Conservation (phyloP, 306 rosid genomes). For the Malus sieversii region DNA sequence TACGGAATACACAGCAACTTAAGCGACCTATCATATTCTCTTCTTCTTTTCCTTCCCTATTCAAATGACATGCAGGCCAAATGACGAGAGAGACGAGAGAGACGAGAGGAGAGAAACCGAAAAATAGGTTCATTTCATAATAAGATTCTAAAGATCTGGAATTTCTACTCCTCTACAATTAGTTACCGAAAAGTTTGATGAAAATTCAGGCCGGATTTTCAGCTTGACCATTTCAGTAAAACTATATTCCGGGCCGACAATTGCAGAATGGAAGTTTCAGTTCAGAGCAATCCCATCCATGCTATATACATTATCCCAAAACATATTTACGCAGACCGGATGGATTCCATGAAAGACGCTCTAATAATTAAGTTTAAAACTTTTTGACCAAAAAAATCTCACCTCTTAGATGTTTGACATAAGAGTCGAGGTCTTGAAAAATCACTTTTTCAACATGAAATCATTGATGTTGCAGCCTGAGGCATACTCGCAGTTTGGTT, state of each 20-base stretch:
- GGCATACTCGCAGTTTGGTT: constrained; percentile 1
- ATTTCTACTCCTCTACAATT: background rate
- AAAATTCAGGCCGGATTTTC: background rate
- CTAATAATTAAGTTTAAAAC: constrained; percentile 7
- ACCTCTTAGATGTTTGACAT: constrained; percentile 9
- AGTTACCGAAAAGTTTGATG: background rate
- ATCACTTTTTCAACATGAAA: constrained; percentile 15
- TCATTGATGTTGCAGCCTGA: constrained; percentile 24
- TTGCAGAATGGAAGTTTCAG: background rate
- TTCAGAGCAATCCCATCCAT: constrained; percentile 6
- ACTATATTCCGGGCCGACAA: too few species aligned
- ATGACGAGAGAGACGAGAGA: too few species aligned
- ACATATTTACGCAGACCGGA: constrained; percentile 22
- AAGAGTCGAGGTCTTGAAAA: constrained; percentile 21
- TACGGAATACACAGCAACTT: background rate
- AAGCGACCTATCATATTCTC: background rate
- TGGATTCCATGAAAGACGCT: constrained; percentile 8
- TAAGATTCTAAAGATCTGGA: background rate
- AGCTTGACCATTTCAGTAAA: background rate
- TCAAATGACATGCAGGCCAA: background rate
- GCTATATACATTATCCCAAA: constrained; percentile 36
- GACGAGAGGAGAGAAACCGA: too few species aligned
- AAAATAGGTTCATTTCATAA: background rate
- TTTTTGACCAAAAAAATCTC: constrained; percentile 5
- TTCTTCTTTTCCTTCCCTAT: background rate